Evolutionary conservation across 352 stramenopile species (phyloP), one percentile per base, ranked within the genome.

Genomic region (Phytophthora brassicae): DNA sequence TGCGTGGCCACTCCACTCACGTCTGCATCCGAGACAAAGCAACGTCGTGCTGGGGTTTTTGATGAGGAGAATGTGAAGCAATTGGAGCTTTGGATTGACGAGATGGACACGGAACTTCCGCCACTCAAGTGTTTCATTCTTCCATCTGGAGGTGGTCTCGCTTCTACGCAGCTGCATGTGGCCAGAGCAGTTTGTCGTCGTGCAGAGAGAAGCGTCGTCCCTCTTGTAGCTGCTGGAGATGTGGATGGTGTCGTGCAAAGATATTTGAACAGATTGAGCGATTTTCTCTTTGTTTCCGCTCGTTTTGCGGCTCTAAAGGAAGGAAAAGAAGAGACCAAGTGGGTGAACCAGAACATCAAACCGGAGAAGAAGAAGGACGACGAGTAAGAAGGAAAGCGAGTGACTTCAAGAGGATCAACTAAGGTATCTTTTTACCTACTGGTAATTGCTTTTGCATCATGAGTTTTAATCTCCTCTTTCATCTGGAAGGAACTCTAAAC

Each of bases 51-150:
- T 16, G 82, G 78, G 4, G 26, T 54, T 17, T 91, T 91, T 41
- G 74, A 88, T 47, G 78, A 86, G 42, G 69, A 59, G 23, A 91
- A 95, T 51, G 77, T 94, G 9, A 49, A 60, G 17, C 59, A 72
- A 33, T 66, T 97, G 43, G 87, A 96, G 65, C 41, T 66, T 16
- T 94, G 86, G 82, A 97, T 97, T 66, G 90, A 97, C 60, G 76
- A 87, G 60, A 91, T 97, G 84, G 90, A 97, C 62, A 64, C 70
- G 1, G 63, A 86, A 62, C 69, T 96, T 24, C 85, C 84, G 20
- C 86, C 83, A 29, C 74, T 97, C 35, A 90, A 77, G 57, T 94
- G 76, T 24, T 97, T 97, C 55, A 95, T 96, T 52, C 69, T 97
- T 13, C 89, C 89, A 23, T 81, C 84, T 1, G 81, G 81, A 3